Evolutionary conservation across 352 stramenopile genomes (phyloP), one percentile per base, ranked within the genome.

Genomic region (Globisporangium megalacanthum): DNA sequence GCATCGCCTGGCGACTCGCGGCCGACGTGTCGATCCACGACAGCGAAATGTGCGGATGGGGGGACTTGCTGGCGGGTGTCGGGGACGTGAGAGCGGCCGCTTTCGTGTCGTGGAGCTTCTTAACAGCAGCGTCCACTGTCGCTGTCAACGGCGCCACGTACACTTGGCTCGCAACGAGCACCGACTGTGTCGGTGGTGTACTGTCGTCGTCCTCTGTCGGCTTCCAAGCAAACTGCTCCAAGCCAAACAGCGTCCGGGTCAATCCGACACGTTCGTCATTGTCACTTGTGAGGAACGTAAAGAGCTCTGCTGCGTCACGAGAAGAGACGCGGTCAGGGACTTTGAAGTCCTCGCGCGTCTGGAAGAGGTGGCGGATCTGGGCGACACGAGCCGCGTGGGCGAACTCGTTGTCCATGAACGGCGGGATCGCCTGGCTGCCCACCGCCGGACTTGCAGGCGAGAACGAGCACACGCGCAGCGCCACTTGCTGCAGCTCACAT

Each of bases 381-480:
- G 58, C 58, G 2, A 35, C 48, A 15, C 51, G 58, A 14, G 31
- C 50, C 8, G 39, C 41, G 14, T 59, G 44, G 5, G 52, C 35
- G 22, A 56, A 36, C 31, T 55, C 17, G 13, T 1, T 6, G 10
- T 19, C 20, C 6, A 7, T 8, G 11, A 9, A 8, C 20, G 37
- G 20, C 37, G 54, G 41, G 17, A 35, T 17, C 35, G 25, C 33
- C 14, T 11, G 7, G 14, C 41, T 33, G 29, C 17, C 35, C 19
- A 19, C 25, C 15, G 54, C 11, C 10, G 60, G 60, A 46, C 54
- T 51, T 2, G 22, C 22, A 13, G 55, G 55, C 15, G 55, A 25
- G n/a, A 54, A 63, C 35, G 47, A 54, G 42, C 55, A 66, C 35
- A 66, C 49, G 6, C 54, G 41, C 42, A 62, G 29, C 35, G 60